Evolutionary conservation across 2,329 filamentous ascomycete species (phyloP), one percentile per base, ranked within the genome.

Genomic region (Aspergillus fumigatiaffinis): DNA sequence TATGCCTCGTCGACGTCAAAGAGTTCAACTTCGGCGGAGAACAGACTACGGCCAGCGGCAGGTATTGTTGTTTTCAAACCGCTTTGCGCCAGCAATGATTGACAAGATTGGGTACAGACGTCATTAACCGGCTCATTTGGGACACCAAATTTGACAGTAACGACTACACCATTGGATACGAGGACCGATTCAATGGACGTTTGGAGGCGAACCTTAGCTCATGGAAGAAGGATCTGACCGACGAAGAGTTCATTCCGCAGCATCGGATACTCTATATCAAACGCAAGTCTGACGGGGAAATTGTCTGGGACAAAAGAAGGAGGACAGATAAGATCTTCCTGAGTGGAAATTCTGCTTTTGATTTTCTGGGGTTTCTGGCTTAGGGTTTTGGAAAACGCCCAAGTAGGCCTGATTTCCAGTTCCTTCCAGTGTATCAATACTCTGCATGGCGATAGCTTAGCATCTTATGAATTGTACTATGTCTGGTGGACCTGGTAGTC

Each of bases 221-320:
- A n/a, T 84, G 82, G 82, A 80, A 82, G 63, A 77, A 73, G 20
- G 80, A 82, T 50, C 76, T 77, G 32, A 83, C 81, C 9, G 70
- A 84, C 28, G 80, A 84, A 57, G 81, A 84, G 50, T 84, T 83
- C 55, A 82, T 84, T 55, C 82, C 82, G 3, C 76, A 80, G 60
- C 81, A 84, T 68, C 75, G 82, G 2, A 79, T 84, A 20, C 58
- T 80, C 54, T 80, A 81, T 58, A 79, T 83, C 61, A 79, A 76
- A 60, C 73, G 73, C 58, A 70, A 66, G 32, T 65, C 63, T 5
- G 63, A 73, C 50, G 74, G 70, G 20, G 73, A 76, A 25, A 63
- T 77, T 35, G 74, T 84, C 2, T 84, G 82, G 81, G 80, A 84
- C 63, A 72, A 81, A 44, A 73, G 72, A 50, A 71, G 63, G 66